Conservation (phyloP, 129 eudicot genomes). For the Cynara cardunculus region DNA sequence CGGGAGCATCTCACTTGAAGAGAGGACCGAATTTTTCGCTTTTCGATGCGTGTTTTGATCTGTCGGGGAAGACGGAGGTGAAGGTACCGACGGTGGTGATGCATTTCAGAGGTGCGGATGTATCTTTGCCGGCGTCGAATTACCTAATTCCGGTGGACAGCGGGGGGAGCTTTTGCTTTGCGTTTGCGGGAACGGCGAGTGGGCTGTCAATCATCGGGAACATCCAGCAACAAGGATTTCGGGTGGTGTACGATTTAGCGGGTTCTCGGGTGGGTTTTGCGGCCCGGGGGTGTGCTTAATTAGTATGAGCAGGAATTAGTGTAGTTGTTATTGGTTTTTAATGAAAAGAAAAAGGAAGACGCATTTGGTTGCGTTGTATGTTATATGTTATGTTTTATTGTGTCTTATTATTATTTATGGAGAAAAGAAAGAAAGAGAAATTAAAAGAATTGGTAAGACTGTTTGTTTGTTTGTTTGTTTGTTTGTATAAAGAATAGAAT, state of each 20-base stretch:
- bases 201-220: slow-evolving; percentile 91
- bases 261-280: slow-evolving; percentile 84
- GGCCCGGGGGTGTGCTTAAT: slow-evolving; percentile 50
- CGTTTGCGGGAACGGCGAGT: slow-evolving; percentile 76
- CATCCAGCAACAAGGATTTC: slow-evolving; percentile 92
- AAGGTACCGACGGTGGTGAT: slow-evolving; percentile 89
- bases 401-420: not conserved
- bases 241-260: slow-evolving; percentile 78
- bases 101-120: slow-evolving; percentile 82
- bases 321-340: not conserved
- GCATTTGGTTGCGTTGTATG: not conserved
- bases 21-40: slow-evolving; percentile 64
- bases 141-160: slow-evolving; percentile 88
- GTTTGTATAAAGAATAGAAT: no score
- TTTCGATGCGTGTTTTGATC: slow-evolving; percentile 85
- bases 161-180: slow-evolving; percentile 74
- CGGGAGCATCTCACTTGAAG: slow-evolving; percentile 57
- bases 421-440: not conserved
- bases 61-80: slow-evolving; percentile 80
- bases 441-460: no score
- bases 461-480: no score
- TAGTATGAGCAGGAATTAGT: not conserved
- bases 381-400: not conserved
- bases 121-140: slow-evolving; percentile 80
- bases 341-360: not conserved